Evolutionary conservation across 2,329 filamentous ascomycete genomes (phyloP).

Genomic region (Trichocomaceae sp.): DNA sequence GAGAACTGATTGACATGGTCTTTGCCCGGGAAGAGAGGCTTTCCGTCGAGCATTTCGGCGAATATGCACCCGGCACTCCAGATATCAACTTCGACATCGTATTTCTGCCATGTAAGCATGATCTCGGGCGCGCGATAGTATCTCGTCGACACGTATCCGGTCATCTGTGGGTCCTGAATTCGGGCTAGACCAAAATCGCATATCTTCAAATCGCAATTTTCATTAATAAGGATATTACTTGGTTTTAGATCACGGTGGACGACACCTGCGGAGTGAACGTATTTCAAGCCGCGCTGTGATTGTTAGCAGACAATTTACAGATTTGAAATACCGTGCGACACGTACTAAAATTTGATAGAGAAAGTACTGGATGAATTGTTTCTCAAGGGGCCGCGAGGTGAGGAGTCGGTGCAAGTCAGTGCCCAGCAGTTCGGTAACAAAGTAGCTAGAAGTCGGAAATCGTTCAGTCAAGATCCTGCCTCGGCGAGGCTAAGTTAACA

Average conservation of each 20-base stretch:
- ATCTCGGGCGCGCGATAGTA: conserved; percentile 99
- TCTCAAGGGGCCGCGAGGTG: conserved; percentile 91
- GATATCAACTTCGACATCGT: conserved; percentile 97
- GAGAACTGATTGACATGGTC: conserved; percentile 99
- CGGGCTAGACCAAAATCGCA: conserved; percentile 97
- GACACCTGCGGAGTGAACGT: conserved; percentile 96
- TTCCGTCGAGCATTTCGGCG: conserved; percentile 97
- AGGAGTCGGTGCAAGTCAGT: conserved; percentile 94
- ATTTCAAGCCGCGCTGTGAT: conserved; percentile 84
- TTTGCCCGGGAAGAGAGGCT: conserved; percentile 96
- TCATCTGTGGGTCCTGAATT: conserved; percentile 99
- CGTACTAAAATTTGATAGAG: conserved; percentile 96
- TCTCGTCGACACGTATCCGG: conserved; percentile 94
- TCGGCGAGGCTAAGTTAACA: conserved; percentile 24
- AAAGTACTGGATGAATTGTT: conserved; percentile 99
- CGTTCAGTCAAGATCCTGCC: neutral
- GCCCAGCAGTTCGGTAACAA: conserved; percentile 93
- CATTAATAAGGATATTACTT: conserved; percentile 98
- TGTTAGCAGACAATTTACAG: conserved; percentile 16
- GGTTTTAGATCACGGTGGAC: conserved; percentile 97
- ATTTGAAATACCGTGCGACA: conserved; percentile 14
- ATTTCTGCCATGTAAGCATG: conserved; percentile 99
- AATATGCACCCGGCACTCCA: conserved; percentile 99
- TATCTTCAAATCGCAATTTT: conserved; percentile 99
- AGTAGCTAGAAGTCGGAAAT: conserved; percentile 59